phyloP scores from a whole-genome alignment of 176 grass and related monocot species.

The Lolium rigidum region DNA sequence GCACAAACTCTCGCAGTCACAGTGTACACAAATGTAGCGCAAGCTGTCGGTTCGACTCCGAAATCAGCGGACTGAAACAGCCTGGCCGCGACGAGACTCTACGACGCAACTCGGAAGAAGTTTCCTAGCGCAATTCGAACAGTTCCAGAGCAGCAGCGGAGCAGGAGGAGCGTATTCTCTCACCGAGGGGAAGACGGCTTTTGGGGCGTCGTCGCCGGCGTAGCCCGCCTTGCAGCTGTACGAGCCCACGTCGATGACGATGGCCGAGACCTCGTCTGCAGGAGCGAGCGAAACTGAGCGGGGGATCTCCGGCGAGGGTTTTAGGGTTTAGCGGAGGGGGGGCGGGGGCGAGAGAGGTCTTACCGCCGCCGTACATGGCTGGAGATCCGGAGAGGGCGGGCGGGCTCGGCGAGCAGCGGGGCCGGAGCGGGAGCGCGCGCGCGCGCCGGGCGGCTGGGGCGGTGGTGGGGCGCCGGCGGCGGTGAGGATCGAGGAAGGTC shows the following conservation, averaged over 20 bases:
- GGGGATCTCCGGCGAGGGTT: slow-evolving; percentile 44
- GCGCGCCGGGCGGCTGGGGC: neutral
- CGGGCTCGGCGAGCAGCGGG: neutral
- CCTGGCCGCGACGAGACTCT: no score
- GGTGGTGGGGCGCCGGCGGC: neutral
- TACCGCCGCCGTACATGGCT: slow-evolving; percentile 96
- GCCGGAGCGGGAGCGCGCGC: no score
- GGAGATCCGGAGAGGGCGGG: neutral
- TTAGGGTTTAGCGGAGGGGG: slow-evolving; percentile 34
- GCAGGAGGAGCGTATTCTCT: slow-evolving; percentile 1
- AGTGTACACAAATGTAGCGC: no score
- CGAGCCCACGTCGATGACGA: slow-evolving; percentile 93
- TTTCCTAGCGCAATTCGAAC: neutral
- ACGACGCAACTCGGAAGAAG: no score
- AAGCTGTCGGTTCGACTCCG: no score
- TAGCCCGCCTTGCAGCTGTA: slow-evolving; percentile 99
- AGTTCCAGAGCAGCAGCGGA: neutral
- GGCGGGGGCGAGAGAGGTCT: slow-evolving; percentile 28
- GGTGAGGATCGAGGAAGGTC: neutral
- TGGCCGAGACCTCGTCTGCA: slow-evolving; percentile 95
- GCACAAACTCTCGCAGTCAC: no score
- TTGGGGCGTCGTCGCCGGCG: slow-evolving; percentile 93
- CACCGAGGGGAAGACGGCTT: slow-evolving; percentile 96
- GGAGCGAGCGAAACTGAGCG: neutral
- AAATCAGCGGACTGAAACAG: no score